These are phyloP conservation scores for Angophora floribunda DNA, from an alignment of 345 rosid genomes.

Conservation along the genomic window DNA sequence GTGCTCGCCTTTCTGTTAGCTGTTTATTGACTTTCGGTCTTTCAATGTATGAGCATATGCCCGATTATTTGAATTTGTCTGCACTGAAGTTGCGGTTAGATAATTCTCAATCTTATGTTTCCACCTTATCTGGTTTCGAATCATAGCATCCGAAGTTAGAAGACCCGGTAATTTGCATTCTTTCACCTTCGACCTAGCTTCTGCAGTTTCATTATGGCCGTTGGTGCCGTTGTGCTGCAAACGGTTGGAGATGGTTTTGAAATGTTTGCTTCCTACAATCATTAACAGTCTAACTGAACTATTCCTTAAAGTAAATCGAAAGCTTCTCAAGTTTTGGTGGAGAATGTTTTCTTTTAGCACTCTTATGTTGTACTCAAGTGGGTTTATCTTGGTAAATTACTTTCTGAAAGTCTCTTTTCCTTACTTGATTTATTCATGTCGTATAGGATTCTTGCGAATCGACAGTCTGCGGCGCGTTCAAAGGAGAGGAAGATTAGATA, in stretches of 20 bases:
- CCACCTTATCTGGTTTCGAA: neutral
- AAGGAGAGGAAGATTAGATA: conserved; percentile 90
- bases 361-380: neutral
- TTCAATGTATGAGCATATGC: neutral
- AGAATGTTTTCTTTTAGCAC: neutral
- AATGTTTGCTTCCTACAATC: neutral
- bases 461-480: conserved; percentile 93
- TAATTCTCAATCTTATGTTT: neutral
- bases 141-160: neutral
- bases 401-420: neutral
- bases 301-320: neutral
- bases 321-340: neutral
- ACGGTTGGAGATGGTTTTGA: neutral
- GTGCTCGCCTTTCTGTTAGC: neutral
- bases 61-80: neutral
- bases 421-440: neutral
- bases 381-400: neutral
- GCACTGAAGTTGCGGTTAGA: neutral
- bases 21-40: neutral
- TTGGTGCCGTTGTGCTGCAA: neutral
- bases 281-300: neutral
- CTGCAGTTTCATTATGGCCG: neutral
- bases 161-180: neutral
- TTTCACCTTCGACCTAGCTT: neutral
- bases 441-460: conserved; percentile 78